Evolutionary conservation across 2,329 filamentous ascomycete species (phyloP).

Genomic region (Microsporum audouinii): DNA sequence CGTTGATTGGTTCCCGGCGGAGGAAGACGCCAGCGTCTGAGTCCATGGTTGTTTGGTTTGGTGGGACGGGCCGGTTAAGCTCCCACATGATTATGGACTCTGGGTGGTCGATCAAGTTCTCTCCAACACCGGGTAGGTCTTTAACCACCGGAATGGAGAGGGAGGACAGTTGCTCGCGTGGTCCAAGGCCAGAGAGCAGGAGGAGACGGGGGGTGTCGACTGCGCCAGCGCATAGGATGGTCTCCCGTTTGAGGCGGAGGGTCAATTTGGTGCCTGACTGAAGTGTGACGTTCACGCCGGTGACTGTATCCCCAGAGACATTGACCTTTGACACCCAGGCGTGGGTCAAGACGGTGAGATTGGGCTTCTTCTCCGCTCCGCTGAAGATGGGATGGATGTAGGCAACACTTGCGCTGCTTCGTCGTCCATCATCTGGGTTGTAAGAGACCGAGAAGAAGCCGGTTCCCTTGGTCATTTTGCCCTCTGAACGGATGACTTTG

Average conservation of each 20-base stretch:
- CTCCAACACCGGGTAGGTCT: constrained; percentile 26
- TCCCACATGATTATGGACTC: constrained; percentile 63
- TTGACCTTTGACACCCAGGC: constrained; percentile 79
- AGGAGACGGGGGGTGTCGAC: constrained; percentile 46
- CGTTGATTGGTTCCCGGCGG: constrained; percentile 61
- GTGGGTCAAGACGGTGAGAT: constrained; percentile 76
- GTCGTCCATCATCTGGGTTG: constrained; percentile 75
- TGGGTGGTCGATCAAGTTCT: constrained; percentile 47
- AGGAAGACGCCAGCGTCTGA: constrained; percentile 83
- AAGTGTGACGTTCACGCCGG: constrained; percentile 60
- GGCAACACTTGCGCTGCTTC: constrained; percentile 77
- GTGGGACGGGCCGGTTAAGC: constrained; percentile 64
- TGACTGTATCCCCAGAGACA: constrained; percentile 56
- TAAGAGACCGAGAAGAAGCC: constrained; percentile 88
- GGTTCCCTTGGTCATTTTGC: constrained; percentile 61
- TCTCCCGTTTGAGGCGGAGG: constrained; percentile 40
- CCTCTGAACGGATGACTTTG: constrained; percentile 62
- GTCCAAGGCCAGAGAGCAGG: constrained; percentile 42
- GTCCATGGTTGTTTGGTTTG: constrained; percentile 80
- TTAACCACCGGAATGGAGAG: constrained; percentile 21
- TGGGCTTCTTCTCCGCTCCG: constrained; percentile 69
- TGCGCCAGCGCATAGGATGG: constrained; percentile 41
- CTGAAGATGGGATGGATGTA: constrained; percentile 87
- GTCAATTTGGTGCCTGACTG: constrained; percentile 43
- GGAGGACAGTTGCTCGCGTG: constrained; percentile 18